Evolutionary conservation across 148 eudicot species (phyloP), one percentile per base, ranked within the genome.

Genomic region (Rhododendron henanense): DNA sequence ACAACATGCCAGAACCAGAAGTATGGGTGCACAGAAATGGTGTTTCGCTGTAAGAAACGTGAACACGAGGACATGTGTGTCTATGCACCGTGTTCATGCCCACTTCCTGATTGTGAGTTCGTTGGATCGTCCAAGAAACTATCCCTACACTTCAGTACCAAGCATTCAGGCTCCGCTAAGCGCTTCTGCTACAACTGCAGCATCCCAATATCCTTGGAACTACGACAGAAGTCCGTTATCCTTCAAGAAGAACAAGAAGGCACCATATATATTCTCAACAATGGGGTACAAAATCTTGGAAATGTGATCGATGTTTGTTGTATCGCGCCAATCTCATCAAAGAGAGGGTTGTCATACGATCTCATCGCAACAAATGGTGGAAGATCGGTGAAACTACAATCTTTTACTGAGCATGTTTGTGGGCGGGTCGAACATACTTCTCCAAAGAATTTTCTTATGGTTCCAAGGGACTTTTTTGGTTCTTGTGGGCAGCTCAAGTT

Each of bases 1-100:
- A 57, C 61, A 57, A 5, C 7, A 57, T 57, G 61, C 23, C 19
- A 57, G 61, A 57, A 57, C 61, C 19, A 16, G 61, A 57, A 13
- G 55, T 88, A 91, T 84, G 96, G 98, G 14, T 95, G 98, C 90
- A 85, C 37, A 57, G 90, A 93, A 81, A 91, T 55, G 18, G 47
- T 92, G n/a, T 90, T 31, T 48, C 92, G 90, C 85, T 87, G 87
- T 86, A 61, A 89, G 82, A 94, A 88, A 87, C 85, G 47, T 16
- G 93, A 85, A 69, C 98, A 95, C 82, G 94, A 92, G 57, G 89
- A 85, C 47, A 87, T 63, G 53, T 95, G 98, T 80, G 45, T 25
- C 2, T 87, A 80, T 44, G 91, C 86, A 33, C 91, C 94, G 6
- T 92, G 95, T 88, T 90, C 84, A 44, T 95, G 98, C 84, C 98